Conservation (phyloP, 2,329 filamentous ascomycete genomes). For the Microdochium nivale region DNA sequence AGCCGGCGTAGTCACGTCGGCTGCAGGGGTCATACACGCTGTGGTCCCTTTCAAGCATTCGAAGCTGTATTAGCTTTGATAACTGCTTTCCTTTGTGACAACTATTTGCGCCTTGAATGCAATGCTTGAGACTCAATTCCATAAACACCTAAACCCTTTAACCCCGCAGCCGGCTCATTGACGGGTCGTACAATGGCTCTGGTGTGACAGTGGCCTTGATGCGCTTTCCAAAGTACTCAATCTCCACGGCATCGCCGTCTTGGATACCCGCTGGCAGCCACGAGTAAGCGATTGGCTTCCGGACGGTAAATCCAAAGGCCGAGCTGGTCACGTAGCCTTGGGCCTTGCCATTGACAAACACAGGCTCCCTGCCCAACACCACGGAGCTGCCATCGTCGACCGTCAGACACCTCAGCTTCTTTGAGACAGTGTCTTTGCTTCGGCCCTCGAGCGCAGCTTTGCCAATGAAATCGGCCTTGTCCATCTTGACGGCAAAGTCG, state of each 20-base stretch:
- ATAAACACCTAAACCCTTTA: background rate
- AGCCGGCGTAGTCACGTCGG: too few species aligned
- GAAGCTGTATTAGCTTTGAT: too few species aligned
- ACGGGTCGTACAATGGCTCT: constrained; percentile 39
- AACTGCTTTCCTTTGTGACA: too few species aligned
- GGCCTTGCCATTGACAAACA: constrained; percentile 36
- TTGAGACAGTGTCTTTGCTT: constrained; percentile 22
- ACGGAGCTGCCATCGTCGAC: constrained; percentile 48
- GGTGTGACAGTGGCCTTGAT: constrained; percentile 43
- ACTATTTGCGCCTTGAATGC: too few species aligned
- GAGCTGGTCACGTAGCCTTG: constrained; percentile 52
- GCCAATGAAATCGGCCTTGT: constrained; percentile 41
- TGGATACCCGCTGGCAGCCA: constrained; percentile 39
- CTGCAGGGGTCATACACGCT: too few species aligned
- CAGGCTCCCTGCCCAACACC: constrained; percentile 54
- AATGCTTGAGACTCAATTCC: background rate
- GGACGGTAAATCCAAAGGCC: constrained; percentile 49
- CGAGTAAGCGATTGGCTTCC: constrained; percentile 50
- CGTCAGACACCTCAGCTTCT: constrained; percentile 38
- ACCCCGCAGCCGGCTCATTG: constrained; percentile 2
- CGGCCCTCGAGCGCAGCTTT: constrained; percentile 35
- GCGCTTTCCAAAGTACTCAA: constrained; percentile 51
- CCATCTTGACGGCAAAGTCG: constrained; percentile 34
- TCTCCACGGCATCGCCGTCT: constrained; percentile 42
- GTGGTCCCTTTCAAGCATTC: too few species aligned